These are phyloP conservation scores for Clathrus columnatus DNA, from an alignment of 768 basidiomycete species.

Conservation along the genomic window DNA sequence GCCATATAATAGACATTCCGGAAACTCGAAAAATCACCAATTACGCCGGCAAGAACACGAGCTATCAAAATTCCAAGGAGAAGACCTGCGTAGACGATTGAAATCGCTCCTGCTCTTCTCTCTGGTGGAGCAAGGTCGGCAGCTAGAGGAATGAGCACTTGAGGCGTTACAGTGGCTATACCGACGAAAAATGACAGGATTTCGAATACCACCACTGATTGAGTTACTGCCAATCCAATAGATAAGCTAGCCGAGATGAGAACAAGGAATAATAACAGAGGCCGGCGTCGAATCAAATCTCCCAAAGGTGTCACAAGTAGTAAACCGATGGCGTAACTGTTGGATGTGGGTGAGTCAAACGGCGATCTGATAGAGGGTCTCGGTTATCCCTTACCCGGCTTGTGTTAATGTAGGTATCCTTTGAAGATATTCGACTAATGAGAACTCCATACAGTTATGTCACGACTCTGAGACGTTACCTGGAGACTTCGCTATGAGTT, in stretches of 20 bases:
- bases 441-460: no score
- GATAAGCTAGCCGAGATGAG: constrained; percentile 47
- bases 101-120: constrained; percentile 64
- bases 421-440: no score
- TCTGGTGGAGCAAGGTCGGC: constrained; percentile 76
- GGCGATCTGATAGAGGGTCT: constrained; percentile 24
- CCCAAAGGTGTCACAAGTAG: constrained; percentile 74
- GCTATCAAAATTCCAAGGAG: constrained; percentile 68
- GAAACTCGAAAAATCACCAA: constrained; percentile 66
- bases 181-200: constrained; percentile 65
- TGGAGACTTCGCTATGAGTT: constrained; percentile 12
- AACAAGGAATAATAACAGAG: constrained; percentile 54
- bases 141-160: constrained; percentile 67
- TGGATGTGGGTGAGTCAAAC: constrained; percentile 20
- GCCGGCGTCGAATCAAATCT: constrained; percentile 70
- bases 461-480: no score
- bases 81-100: constrained; percentile 61
- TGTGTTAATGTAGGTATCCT: constrained; percentile 28
- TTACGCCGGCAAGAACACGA: constrained; percentile 64
- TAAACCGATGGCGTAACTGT: constrained; percentile 63
- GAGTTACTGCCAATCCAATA: constrained; percentile 62
- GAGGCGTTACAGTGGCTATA: constrained; percentile 59
- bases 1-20: constrained; percentile 71
- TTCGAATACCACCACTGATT: constrained; percentile 51
- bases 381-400: constrained; percentile 13